Evolutionary conservation across 768 basidiomycete genomes (phyloP).

Genomic region (Boletus sp.): DNA sequence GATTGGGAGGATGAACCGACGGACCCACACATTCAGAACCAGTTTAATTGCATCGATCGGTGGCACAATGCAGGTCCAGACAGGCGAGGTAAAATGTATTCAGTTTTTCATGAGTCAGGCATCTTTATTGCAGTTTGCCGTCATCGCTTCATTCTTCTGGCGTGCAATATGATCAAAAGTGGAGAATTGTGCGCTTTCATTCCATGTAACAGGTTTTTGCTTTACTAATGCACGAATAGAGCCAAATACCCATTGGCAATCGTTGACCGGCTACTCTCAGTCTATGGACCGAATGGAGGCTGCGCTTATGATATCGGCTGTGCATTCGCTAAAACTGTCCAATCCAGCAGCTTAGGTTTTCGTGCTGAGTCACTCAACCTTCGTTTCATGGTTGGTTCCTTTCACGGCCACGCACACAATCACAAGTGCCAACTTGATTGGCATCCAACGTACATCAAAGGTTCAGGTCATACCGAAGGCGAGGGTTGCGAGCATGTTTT

Average conservation of each 20-base stretch:
- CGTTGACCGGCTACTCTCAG: neutral
- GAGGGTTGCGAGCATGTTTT: too few species aligned
- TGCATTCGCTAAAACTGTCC: too few species aligned
- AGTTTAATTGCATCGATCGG: neutral
- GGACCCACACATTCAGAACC: too few species aligned
- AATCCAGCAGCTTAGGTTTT: too few species aligned
- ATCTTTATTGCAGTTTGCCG: neutral
- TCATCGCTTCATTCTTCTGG: neutral
- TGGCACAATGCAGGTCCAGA: neutral
- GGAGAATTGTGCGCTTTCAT: neutral
- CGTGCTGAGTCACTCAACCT: too few species aligned
- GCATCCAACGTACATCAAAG: too few species aligned
- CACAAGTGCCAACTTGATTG: too few species aligned
- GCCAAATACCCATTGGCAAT: slow-evolving; percentile 1
- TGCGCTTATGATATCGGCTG: neutral
- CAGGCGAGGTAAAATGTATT: neutral
- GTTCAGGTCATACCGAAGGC: too few species aligned
- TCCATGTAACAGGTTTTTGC: too few species aligned
- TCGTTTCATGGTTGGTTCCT: too few species aligned
- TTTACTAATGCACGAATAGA: neutral
- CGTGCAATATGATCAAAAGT: neutral
- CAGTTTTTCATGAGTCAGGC: neutral
- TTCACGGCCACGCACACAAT: too few species aligned
- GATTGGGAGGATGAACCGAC: too few species aligned
- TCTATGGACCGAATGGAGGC: neutral